Percentiles rank a stretch among this genome's conserved stretches.
Conservation (phyloP, 768 basidiomycete genomes). For the Tylopilus balloui region DNA sequence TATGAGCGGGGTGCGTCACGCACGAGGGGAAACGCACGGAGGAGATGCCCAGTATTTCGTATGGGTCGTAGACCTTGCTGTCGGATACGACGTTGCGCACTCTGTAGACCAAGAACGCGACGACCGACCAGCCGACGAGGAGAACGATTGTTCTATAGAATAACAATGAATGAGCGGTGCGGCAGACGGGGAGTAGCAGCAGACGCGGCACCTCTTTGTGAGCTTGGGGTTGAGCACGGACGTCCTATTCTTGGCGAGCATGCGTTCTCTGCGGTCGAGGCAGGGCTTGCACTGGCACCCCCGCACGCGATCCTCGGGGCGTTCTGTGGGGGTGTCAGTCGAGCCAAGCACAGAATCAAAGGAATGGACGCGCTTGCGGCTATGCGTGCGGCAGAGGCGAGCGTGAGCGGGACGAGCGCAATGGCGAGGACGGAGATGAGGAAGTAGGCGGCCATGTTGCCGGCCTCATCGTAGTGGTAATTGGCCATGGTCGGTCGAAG, state of each 20-base stretch:
- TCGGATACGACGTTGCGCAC: constrained; percentile 52
- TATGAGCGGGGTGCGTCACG: neutral
- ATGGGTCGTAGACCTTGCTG: constrained; percentile 84
- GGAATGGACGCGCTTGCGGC: constrained; percentile 36
- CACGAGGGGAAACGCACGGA: constrained; percentile 34
- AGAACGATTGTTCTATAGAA: constrained; percentile 44
- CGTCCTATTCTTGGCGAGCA: constrained; percentile 40
- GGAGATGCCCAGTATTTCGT: constrained; percentile 82
- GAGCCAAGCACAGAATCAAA: neutral
- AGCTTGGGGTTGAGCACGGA: constrained; percentile 47
- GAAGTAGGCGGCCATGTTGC: constrained; percentile 88
- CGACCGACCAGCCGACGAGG: constrained; percentile 66
- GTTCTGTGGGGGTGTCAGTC: constrained; percentile 28
- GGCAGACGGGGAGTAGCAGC: no score
- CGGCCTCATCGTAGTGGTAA: constrained; percentile 83
- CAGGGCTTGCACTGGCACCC: constrained; percentile 66
- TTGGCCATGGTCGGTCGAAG: constrained; percentile 46
- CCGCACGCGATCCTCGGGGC: constrained; percentile 25
- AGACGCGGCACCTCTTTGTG: constrained; percentile 44
- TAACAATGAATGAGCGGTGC: neutral
- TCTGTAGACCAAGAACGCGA: constrained; percentile 65
- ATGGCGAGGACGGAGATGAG: constrained; percentile 85
- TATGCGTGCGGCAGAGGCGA: constrained; percentile 40
- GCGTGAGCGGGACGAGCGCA: constrained; percentile 73
- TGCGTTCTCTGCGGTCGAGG: constrained; percentile 45